Percentiles rank a stretch among this genome's conserved stretches.
These are phyloP conservation scores for Botrytis cinerea DNA, from an alignment of 2,329 filamentous ascomycete species.

Conservation along the genomic window DNA sequence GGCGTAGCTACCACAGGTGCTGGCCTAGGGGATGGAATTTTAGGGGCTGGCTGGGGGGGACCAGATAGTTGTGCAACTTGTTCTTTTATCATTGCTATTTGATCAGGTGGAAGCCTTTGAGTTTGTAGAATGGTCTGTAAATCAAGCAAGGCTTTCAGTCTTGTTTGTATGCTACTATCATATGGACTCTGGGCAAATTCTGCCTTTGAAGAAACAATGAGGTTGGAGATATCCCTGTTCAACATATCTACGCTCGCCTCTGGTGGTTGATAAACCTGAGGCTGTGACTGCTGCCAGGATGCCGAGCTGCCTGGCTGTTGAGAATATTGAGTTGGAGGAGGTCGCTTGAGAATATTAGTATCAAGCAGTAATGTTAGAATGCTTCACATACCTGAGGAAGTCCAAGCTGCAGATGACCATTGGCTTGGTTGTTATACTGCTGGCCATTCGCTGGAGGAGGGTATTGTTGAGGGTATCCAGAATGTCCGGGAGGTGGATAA, in stretches of 20 bases:
- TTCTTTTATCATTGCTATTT: constrained; percentile 80
- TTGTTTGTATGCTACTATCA: constrained; percentile 74
- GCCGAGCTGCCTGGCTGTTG: constrained; percentile 40
- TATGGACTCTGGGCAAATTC: constrained; percentile 75
- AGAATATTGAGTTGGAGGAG: constrained; percentile 30
- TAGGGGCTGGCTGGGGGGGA: constrained; percentile 40
- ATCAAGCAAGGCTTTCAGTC: constrained; percentile 81
- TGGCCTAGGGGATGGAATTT: constrained; percentile 43
- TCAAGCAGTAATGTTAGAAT: background rate
- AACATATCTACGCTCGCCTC: constrained; percentile 70
- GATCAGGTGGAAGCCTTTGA: constrained; percentile 75
- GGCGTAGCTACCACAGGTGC: constrained; percentile 37
- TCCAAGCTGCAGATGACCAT: constrained; percentile 35
- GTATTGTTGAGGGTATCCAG: constrained; percentile 42
- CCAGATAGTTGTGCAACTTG: constrained; percentile 73
- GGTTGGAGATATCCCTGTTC: constrained; percentile 77
- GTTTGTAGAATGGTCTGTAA: constrained; percentile 78
- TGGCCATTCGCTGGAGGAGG: constrained; percentile 33
- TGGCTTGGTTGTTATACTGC: constrained; percentile 28
- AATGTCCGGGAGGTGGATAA: constrained; percentile 42
- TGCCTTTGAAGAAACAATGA: constrained; percentile 71
- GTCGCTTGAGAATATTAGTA: constrained; percentile 27
- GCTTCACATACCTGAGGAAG: constrained; percentile 36
- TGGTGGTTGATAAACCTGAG: constrained; percentile 39
- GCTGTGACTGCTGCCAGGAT: constrained; percentile 40